Evolutionary conservation across 306 rosid genomes (phyloP).

Genomic region (Trichosanthes cucumerina): DNA sequence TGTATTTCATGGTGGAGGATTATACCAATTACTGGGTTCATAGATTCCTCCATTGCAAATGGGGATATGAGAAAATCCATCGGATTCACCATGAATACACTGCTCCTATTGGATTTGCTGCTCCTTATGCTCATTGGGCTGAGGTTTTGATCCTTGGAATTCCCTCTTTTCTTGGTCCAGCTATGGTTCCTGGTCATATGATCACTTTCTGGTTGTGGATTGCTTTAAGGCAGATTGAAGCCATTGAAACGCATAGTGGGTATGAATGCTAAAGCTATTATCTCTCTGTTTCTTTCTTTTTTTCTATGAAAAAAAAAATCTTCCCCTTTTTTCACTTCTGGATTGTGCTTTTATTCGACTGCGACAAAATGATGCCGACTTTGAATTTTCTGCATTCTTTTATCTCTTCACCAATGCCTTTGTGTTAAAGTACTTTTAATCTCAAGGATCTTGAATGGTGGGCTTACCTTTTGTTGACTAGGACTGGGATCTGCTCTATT

Average conservation of each 20-base stretch:
- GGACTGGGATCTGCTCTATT: slow-evolving; percentile 16
- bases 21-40: slow-evolving; percentile 72
- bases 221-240: slow-evolving; percentile 66
- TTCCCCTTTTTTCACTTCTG: slow-evolving; percentile 4
- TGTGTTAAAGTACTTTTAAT: slow-evolving; percentile 30
- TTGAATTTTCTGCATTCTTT: slow-evolving; percentile 19
- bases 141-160: slow-evolving; percentile 66
- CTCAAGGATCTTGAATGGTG: slow-evolving; percentile 38
- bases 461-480: slow-evolving; percentile 25
- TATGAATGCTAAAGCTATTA: slow-evolving; percentile 20
- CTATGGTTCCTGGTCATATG: slow-evolving; percentile 72
- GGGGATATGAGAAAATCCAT: slow-evolving; percentile 81
- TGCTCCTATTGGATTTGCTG: slow-evolving; percentile 65
- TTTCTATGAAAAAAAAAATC: background rate
- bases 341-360: slow-evolving; percentile 11
- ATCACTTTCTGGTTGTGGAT: slow-evolving; percentile 81
- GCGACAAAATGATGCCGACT: slow-evolving; percentile 22
- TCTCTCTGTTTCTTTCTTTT: background rate
- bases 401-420: slow-evolving; percentile 16
- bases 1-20: slow-evolving; percentile 66
- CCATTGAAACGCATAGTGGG: slow-evolving; percentile 85
- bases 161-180: slow-evolving; percentile 79
- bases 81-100: slow-evolving; percentile 70
- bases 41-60: slow-evolving; percentile 55
- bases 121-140: slow-evolving; percentile 87